Percentiles rank a stretch among this genome's conserved stretches.
Conservation (phyloP, 1,284 basidiomycete species). For the Cystobasidiaceae sp. region DNA sequence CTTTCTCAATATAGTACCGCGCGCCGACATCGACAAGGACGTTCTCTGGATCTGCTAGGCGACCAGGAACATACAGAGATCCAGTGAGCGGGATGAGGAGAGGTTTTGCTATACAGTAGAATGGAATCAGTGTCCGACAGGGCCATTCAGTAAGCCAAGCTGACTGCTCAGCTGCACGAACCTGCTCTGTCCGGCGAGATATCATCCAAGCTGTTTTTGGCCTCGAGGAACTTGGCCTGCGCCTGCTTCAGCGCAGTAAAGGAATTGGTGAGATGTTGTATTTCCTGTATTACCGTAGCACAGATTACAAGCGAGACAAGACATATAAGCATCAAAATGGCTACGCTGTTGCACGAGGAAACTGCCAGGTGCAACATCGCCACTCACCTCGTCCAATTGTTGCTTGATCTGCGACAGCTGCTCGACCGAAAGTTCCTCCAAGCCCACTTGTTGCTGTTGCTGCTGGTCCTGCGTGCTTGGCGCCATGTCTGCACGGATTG, state of each 20-base stretch:
- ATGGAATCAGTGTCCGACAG: background rate
- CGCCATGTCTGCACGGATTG: background rate
- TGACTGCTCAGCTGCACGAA: slow-evolving; percentile 45
- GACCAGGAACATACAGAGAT: slow-evolving; percentile 91
- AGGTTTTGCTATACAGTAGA: slow-evolving; percentile 60
- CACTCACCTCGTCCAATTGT: slow-evolving; percentile 76
- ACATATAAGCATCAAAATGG: background rate
- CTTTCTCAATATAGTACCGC: slow-evolving; percentile 94
- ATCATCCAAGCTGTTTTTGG: slow-evolving; percentile 74
- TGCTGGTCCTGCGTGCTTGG: background rate
- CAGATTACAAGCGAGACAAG: background rate
- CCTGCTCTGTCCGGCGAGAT: slow-evolving; percentile 70
- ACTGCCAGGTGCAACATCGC: background rate
- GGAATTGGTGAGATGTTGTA: slow-evolving; percentile 84
- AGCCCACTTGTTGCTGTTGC: slow-evolving; percentile 31
- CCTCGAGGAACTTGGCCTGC: slow-evolving; percentile 83
- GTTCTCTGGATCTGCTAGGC: slow-evolving; percentile 71
- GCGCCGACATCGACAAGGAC: slow-evolving; percentile 95
- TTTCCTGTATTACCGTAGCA: slow-evolving; percentile 58
- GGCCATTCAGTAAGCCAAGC: background rate
- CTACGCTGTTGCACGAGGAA: background rate
- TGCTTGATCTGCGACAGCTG: slow-evolving; percentile 79
- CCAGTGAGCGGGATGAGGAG: slow-evolving; percentile 88
- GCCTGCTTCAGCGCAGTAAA: slow-evolving; percentile 89
- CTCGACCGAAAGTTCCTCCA: slow-evolving; percentile 49